Conservation (phyloP, 192 early-diverging fungal species). For the Coemansia sp. region DNA sequence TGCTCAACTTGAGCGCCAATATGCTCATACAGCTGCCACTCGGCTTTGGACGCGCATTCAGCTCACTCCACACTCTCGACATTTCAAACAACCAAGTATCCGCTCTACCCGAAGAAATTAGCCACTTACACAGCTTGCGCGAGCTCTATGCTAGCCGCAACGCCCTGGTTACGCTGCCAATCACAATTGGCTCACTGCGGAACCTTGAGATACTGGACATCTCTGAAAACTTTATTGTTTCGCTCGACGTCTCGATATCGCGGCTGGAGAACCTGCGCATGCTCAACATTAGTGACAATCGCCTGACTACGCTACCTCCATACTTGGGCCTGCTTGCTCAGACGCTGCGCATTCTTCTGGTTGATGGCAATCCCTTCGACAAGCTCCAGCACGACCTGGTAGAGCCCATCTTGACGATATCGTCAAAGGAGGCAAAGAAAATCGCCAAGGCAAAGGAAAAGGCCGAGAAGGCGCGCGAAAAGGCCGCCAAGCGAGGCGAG, state of each 20-base stretch:
- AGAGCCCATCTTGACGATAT: constrained; percentile 34
- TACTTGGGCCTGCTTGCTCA: constrained; percentile 43
- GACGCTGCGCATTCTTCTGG: constrained; percentile 29
- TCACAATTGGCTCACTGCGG: constrained; percentile 30
- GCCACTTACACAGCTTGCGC: constrained; percentile 32
- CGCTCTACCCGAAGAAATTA: constrained; percentile 38
- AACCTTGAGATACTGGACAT: constrained; percentile 46
- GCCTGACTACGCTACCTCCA: constrained; percentile 26
- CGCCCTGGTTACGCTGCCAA: constrained; percentile 29
- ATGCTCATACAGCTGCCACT: constrained; percentile 30
- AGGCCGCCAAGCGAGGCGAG: constrained; percentile 9
- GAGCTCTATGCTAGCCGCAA: constrained; percentile 45
- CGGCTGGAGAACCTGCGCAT: constrained; percentile 39
- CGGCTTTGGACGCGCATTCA: constrained; percentile 36
- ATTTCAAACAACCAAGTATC: constrained; percentile 41
- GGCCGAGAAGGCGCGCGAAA: constrained; percentile 10
- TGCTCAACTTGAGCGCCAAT: constrained; percentile 41
- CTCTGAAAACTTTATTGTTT: constrained; percentile 35
- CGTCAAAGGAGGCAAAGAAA: constrained; percentile 15
- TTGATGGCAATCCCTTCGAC: constrained; percentile 51
- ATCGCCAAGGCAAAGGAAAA: constrained; percentile 25
- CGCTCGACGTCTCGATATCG: constrained; percentile 24
- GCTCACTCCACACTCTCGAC: constrained; percentile 28
- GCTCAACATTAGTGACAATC: constrained; percentile 50
- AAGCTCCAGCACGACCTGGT: constrained; percentile 21